phyloP scores from a whole-genome alignment of 2,329 filamentous ascomycete species.

The Aureobasidium sp. region DNA sequence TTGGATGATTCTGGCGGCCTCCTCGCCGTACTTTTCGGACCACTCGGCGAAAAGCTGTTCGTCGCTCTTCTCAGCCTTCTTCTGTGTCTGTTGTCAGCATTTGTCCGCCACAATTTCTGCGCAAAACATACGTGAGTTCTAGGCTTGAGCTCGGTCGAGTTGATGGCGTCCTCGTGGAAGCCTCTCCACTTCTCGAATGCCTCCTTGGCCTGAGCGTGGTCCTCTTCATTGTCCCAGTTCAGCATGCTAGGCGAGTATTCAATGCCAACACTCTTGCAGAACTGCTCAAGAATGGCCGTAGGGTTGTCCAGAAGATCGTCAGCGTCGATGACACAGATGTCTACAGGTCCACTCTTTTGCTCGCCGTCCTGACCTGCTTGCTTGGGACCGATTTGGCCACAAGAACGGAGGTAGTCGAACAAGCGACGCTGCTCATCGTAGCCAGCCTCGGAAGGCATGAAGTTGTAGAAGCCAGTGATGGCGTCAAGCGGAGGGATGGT shows the following conservation, averaged over 20 bases:
- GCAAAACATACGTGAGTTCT: slow-evolving; percentile 51
- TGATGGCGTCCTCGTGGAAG: slow-evolving; percentile 91
- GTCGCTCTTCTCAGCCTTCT: slow-evolving; percentile 56
- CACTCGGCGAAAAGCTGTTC: slow-evolving; percentile 66
- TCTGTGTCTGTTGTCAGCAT: slow-evolving; percentile 28
- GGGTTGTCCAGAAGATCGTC: slow-evolving; percentile 90
- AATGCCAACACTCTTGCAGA: slow-evolving; percentile 75
- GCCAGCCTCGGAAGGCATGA: slow-evolving; percentile 81
- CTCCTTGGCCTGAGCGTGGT: slow-evolving; percentile 59
- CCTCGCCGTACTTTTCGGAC: slow-evolving; percentile 65
- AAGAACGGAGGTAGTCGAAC: slow-evolving; percentile 73
- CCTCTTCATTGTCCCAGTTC: slow-evolving; percentile 70
- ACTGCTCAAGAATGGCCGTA: slow-evolving; percentile 64
- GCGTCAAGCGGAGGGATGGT: slow-evolving; percentile 79
- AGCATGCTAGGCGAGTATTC: slow-evolving; percentile 74
- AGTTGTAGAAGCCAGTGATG: slow-evolving; percentile 77
- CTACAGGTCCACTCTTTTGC: slow-evolving; percentile 33
- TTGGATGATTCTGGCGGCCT: slow-evolving; percentile 63
- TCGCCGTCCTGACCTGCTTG: slow-evolving; percentile 41
- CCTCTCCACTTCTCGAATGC: slow-evolving; percentile 96
- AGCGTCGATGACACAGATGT: slow-evolving; percentile 83
- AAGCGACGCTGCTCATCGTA: slow-evolving; percentile 80
- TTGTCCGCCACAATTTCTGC: neutral
- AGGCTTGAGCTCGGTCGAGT: slow-evolving; percentile 68
- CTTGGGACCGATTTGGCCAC: slow-evolving; percentile 63